phyloP scores from a whole-genome alignment of 345 rosid genomes.

The Noccaea bulbosa region DNA sequence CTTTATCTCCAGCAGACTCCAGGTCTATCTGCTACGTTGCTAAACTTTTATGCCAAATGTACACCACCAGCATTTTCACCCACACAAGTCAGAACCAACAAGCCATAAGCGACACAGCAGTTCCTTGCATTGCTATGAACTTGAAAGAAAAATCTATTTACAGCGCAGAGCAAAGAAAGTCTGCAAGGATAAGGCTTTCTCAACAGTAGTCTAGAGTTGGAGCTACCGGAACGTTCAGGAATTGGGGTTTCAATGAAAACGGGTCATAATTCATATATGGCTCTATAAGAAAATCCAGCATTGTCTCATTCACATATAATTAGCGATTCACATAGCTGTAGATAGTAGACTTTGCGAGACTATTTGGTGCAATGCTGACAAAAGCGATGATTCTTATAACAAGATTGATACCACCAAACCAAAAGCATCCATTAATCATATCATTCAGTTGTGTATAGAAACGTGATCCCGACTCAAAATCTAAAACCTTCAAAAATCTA shows the following conservation, averaged over 20 bases:
- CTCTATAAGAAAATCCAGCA: constrained; percentile 1
- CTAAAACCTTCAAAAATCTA: background rate
- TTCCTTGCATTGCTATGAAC: too few species aligned
- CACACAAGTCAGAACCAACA: too few species aligned
- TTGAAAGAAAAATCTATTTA: background rate
- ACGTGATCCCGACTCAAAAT: constrained; percentile 15
- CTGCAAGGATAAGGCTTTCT: background rate
- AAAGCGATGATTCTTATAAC: background rate
- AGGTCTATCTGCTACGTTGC: background rate
- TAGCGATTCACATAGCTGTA: background rate
- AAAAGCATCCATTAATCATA: constrained; percentile 31
- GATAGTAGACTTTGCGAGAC: background rate
- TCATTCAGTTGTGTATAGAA: constrained; percentile 4
- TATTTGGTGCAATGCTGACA: background rate
- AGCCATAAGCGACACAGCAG: too few species aligned
- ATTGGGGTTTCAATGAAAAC: background rate
- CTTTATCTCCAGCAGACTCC: background rate
- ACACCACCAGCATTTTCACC: background rate
- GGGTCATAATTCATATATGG: background rate
- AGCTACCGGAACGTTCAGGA: too few species aligned
- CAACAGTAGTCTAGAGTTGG: background rate
- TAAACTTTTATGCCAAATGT: background rate
- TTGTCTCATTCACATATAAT: background rate
- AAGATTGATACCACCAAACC: constrained; percentile 9
- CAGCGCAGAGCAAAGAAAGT: background rate